Conservation (phyloP, 2,329 filamentous ascomycete species). For the Pezicula radicicola region DNA sequence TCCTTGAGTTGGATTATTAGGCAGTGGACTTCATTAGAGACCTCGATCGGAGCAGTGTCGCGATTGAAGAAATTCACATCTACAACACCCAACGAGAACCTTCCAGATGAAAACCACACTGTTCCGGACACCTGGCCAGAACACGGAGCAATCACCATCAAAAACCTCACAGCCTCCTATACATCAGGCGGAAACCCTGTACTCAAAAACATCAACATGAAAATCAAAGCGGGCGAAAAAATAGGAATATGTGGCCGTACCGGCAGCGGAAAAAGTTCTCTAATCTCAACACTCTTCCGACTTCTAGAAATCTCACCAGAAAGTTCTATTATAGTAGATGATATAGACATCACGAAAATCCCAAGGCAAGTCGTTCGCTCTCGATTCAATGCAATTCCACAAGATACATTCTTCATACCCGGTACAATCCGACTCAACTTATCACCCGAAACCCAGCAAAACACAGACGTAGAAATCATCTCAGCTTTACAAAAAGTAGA, state of each 20-base stretch:
- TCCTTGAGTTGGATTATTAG: constrained; percentile 17
- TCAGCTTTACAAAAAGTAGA: not conserved
- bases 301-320: constrained; percentile 39
- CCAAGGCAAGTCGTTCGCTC: constrained; percentile 36
- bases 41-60: constrained; percentile 22
- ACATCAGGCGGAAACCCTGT: too few species aligned
- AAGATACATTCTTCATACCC: constrained; percentile 39
- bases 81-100: constrained; percentile 14
- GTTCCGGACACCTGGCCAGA: constrained; percentile 7
- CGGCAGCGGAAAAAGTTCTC: constrained; percentile 37
- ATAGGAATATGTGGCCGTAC: constrained; percentile 44
- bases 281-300: constrained; percentile 41
- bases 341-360: constrained; percentile 35
- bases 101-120: constrained; percentile 7
- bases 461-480: constrained; percentile 3
- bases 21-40: constrained; percentile 25
- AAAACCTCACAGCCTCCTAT: too few species aligned
- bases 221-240: constrained; percentile 20
- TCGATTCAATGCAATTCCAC: constrained; percentile 38
- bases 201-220: too few species aligned
- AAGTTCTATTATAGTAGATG: constrained; percentile 38
- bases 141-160: too few species aligned
- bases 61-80: constrained; percentile 14
- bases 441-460: constrained; percentile 33
- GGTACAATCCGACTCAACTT: constrained; percentile 26